These are phyloP conservation scores for Yamadazyma atmosphaerica DNA, from an alignment of 1,139 yeast species.

Conservation along the genomic window DNA sequence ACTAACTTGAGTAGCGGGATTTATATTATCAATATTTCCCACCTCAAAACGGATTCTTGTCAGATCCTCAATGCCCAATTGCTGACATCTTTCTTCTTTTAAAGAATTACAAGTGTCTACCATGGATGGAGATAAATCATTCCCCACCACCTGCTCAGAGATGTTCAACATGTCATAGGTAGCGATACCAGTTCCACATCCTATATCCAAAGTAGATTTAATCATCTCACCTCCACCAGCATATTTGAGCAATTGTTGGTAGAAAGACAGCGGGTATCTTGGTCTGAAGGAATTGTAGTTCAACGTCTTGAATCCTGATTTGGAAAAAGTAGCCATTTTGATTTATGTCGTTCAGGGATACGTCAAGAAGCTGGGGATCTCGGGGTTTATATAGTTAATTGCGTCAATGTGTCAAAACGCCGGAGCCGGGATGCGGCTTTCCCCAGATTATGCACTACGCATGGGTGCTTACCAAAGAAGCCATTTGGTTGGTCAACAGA, in stretches of 20 bases:
- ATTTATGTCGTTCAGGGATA: too few relatives aligned
- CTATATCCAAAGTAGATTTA: slow-evolving; percentile 29
- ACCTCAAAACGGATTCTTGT: slow-evolving; percentile 30
- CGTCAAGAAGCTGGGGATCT: background rate
- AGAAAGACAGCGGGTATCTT: slow-evolving; percentile 58
- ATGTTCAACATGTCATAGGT: slow-evolving; percentile 34
- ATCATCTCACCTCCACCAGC: slow-evolving; percentile 14
- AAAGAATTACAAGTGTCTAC: slow-evolving; percentile 30
- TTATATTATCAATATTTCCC: slow-evolving; percentile 33
- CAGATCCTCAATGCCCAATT: slow-evolving; percentile 26
- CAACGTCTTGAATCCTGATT: slow-evolving; percentile 54
- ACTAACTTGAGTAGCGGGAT: slow-evolving; percentile 24
- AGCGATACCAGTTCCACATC: slow-evolving; percentile 42
- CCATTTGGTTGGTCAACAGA: background rate
- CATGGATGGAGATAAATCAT: slow-evolving; percentile 35
- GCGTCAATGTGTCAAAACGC: background rate
- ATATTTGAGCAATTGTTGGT: slow-evolving; percentile 37
- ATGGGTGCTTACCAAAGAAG: background rate
- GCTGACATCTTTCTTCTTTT: slow-evolving; percentile 20
- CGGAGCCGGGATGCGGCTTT: background rate
- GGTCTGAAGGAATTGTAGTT: slow-evolving; percentile 68
- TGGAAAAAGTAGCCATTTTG: slow-evolving; percentile 68
- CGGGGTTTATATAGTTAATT: background rate
- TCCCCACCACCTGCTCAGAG: slow-evolving; percentile 29
- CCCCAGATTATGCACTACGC: background rate